Percentiles rank a stretch among this genome's conserved stretches.
These are phyloP conservation scores for Coriaria nepalensis DNA, from an alignment of 306 rosid genomes.

Conservation along the genomic window DNA sequence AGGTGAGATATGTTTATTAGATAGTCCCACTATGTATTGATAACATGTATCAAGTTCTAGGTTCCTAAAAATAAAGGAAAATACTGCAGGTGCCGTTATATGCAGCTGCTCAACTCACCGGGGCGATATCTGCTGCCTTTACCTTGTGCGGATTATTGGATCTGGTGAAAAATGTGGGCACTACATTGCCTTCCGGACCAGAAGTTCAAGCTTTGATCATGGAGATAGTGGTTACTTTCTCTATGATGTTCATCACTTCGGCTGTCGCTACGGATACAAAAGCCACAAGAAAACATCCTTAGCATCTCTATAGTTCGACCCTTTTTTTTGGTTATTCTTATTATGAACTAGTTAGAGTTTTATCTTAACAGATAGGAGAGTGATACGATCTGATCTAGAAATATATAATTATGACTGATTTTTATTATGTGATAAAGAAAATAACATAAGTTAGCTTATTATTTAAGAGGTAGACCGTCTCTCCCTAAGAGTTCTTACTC, in stretches of 20 bases:
- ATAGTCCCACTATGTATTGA: too few species aligned
- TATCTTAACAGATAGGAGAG: slow-evolving; percentile 34
- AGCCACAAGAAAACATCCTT: slow-evolving; percentile 29
- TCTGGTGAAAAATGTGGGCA: slow-evolving; percentile 39
- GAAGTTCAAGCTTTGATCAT: slow-evolving; percentile 37
- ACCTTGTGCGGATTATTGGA: slow-evolving; percentile 33
- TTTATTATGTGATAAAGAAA: too few species aligned
- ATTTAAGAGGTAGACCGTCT: too few species aligned
- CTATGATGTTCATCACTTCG: slow-evolving; percentile 57
- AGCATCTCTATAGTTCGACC: too few species aligned
- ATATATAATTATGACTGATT: too few species aligned
- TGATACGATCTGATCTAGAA: too few species aligned
- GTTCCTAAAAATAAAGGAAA: too few species aligned
- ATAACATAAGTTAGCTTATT: too few species aligned
- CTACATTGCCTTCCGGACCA: slow-evolving; percentile 56
- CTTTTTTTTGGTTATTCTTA: too few species aligned
- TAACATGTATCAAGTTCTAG: too few species aligned
- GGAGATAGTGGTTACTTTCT: slow-evolving; percentile 55
- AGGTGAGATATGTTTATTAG: slow-evolving; percentile 14
- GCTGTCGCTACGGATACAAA: slow-evolving; percentile 70
- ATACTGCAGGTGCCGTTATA: slow-evolving; percentile 58
- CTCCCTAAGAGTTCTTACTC: too few species aligned
- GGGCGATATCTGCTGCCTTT: slow-evolving; percentile 57
- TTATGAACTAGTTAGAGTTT: too few species aligned
- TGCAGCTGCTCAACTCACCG: slow-evolving; percentile 54